Conservation (phyloP, 345 rosid genomes). For the Eutrema yunnanense region DNA sequence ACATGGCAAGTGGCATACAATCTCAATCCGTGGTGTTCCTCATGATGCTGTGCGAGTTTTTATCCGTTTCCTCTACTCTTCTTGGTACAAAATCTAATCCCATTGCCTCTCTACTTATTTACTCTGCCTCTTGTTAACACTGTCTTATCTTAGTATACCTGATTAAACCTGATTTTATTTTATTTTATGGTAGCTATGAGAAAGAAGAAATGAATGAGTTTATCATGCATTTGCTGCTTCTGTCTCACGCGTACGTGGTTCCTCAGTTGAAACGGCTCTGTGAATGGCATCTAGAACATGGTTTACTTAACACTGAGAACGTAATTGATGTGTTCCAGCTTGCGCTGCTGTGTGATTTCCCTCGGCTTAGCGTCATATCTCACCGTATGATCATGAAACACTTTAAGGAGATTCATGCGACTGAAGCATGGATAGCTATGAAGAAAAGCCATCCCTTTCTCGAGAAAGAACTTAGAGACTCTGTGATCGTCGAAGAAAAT, state of each 20-base stretch:
- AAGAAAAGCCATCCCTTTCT: constrained; percentile 74
- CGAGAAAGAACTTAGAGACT: constrained; percentile 57
- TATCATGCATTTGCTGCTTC: constrained; percentile 58
- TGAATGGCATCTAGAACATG: constrained; percentile 54
- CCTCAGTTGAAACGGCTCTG: constrained; percentile 64
- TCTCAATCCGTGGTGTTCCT: constrained; percentile 70
- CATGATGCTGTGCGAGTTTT: constrained; percentile 64
- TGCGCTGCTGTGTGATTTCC: constrained; percentile 68
- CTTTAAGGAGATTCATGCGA: constrained; percentile 39
- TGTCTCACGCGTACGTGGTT: constrained; percentile 68
- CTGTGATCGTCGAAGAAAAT: constrained; percentile 46
- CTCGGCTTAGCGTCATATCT: constrained; percentile 60
- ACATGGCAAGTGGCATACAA: constrained; percentile 37
- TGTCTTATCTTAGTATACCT: background rate
- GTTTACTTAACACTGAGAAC: constrained; percentile 60
- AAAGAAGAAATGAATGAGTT: constrained; percentile 57
- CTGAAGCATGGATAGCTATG: constrained; percentile 84
- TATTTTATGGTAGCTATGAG: constrained; percentile 51
- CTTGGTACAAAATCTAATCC: constrained; percentile 39
- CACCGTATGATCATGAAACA: constrained; percentile 61
- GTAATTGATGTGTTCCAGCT: constrained; percentile 82
- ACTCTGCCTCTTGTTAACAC: background rate
- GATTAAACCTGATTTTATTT: background rate
- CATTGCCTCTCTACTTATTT: background rate
- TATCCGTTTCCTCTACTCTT: constrained; percentile 74